Conservation (phyloP, 192 early-diverging fungal species). For the Coemansia nantahalensis region DNA sequence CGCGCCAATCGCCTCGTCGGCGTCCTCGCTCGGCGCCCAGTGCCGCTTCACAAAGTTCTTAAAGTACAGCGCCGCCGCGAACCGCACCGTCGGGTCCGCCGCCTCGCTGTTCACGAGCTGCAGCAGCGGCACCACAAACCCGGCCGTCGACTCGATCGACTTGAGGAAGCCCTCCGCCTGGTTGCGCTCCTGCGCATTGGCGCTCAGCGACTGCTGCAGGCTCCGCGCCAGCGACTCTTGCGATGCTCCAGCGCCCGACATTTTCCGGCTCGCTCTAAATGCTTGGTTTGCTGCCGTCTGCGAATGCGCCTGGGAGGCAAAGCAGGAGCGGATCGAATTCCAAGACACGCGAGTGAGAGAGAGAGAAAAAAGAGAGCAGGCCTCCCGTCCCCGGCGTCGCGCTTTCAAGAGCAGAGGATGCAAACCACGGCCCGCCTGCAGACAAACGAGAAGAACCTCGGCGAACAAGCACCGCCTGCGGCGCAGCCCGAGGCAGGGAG, state of each 20-base stretch:
- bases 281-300: no score
- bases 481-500: no score
- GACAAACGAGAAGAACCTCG: no score
- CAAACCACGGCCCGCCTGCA: no score
- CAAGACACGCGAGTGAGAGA: no score
- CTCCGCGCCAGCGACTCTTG: slow-evolving; percentile 35
- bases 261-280: no score
- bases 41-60: slow-evolving; percentile 94
- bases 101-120: slow-evolving; percentile 66
- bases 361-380: no score
- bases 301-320: no score
- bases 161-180: slow-evolving; percentile 59
- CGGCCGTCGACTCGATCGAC: slow-evolving; percentile 56
- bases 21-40: slow-evolving; percentile 63
- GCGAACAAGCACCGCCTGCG: no score
- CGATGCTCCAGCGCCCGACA: slow-evolving; percentile 2
- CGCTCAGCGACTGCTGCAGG: slow-evolving; percentile 51
- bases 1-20: slow-evolving; percentile 25
- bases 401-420: no score
- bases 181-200: slow-evolving; percentile 47
- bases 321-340: no score
- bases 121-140: slow-evolving; percentile 72
- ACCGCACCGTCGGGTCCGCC: slow-evolving; percentile 62
- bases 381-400: no score
- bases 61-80: slow-evolving; percentile 86